Percentiles rank a stretch among this genome's conserved stretches.
Evolutionary conservation across 1,284 basidiomycete species (phyloP).

Genomic region (Rhizoctonia solani): DNA sequence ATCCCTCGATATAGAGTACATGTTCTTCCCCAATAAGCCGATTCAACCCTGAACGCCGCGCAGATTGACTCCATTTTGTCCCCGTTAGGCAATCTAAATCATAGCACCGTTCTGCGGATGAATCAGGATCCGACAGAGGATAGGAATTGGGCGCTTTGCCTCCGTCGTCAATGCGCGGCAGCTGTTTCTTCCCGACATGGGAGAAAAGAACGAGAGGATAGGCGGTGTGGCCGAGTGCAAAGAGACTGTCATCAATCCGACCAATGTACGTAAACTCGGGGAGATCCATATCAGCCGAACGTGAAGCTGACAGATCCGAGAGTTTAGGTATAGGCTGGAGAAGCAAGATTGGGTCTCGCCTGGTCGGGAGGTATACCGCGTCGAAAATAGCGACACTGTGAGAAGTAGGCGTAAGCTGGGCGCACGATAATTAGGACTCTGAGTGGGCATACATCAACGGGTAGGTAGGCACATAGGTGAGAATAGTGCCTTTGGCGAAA

Average conservation of each 20-base stretch:
- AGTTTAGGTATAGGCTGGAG: constrained; percentile 75
- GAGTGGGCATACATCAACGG: constrained; percentile 56
- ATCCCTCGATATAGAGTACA: constrained; percentile 41
- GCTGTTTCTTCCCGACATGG: constrained; percentile 31
- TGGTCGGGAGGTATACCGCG: constrained; percentile 57
- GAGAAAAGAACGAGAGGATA: constrained; percentile 77
- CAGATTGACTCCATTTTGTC: constrained; percentile 35
- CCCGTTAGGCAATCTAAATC: constrained; percentile 39
- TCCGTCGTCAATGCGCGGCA: constrained; percentile 30
- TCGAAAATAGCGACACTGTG: constrained; percentile 78
- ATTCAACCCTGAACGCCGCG: constrained; percentile 33
- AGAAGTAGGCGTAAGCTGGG: constrained; percentile 35
- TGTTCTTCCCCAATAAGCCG: constrained; percentile 35
- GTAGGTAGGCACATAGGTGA: constrained; percentile 64
- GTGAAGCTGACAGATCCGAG: constrained; percentile 51
- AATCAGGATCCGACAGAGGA: background rate
- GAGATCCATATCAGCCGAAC: constrained; percentile 48
- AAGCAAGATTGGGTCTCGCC: constrained; percentile 68
- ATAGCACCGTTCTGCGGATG: constrained; percentile 33
- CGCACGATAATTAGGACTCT: background rate
- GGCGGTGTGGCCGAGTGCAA: constrained; percentile 71
- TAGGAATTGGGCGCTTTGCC: constrained; percentile 1
- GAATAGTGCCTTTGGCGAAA: constrained; percentile 54
- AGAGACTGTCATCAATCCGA: constrained; percentile 69
- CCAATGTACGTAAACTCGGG: constrained; percentile 66